Conservation (phyloP, 78 protist species). For the Diacronema lutheri region DNA sequence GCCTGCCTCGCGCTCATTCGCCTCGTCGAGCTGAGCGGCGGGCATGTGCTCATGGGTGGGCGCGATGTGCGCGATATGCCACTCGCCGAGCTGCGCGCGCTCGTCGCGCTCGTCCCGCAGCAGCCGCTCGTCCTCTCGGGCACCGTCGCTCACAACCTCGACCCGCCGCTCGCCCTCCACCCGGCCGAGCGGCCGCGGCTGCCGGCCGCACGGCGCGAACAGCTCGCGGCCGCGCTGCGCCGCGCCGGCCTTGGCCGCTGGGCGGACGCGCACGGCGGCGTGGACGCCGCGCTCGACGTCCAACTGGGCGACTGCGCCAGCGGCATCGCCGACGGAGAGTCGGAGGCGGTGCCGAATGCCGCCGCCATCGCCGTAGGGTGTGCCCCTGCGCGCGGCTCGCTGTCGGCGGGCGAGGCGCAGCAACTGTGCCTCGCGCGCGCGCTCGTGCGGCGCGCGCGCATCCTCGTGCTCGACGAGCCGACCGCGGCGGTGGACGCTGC, state of each 20-base stretch:
- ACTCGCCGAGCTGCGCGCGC: slow-evolving; percentile 37
- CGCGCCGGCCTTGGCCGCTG: too few species aligned
- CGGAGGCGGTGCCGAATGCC: too few species aligned
- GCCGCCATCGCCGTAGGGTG: too few species aligned
- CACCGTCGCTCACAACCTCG: slow-evolving; percentile 29
- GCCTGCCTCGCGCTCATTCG: slow-evolving; percentile 21
- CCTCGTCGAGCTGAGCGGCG: slow-evolving; percentile 29
- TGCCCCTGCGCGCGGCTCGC: too few species aligned
- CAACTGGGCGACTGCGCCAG: too few species aligned
- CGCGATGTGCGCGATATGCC: slow-evolving; percentile 19
- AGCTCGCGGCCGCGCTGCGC: too few species aligned
- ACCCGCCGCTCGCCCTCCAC: too few species aligned
- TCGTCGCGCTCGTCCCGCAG: slow-evolving; percentile 28
- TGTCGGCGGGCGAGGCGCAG: slow-evolving; percentile 84
- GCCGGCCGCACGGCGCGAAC: too few species aligned
- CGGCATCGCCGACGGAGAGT: too few species aligned
- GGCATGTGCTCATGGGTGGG: slow-evolving; percentile 51
- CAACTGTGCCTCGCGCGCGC: slow-evolving; percentile 92
- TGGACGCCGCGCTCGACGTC: too few species aligned
- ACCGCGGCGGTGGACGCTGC: slow-evolving; percentile 64
- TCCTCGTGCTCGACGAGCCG: slow-evolving; percentile 75
- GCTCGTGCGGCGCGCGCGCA: slow-evolving; percentile 66
- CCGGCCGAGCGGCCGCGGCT: too few species aligned
- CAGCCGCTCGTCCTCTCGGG: slow-evolving; percentile 36
- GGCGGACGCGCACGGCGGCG: too few species aligned